A percentile compares a stretch with the other conserved stretches of the same genome.
Conservation (phyloP, 257 asterid genomes). For the Plantago ovata region DNA sequence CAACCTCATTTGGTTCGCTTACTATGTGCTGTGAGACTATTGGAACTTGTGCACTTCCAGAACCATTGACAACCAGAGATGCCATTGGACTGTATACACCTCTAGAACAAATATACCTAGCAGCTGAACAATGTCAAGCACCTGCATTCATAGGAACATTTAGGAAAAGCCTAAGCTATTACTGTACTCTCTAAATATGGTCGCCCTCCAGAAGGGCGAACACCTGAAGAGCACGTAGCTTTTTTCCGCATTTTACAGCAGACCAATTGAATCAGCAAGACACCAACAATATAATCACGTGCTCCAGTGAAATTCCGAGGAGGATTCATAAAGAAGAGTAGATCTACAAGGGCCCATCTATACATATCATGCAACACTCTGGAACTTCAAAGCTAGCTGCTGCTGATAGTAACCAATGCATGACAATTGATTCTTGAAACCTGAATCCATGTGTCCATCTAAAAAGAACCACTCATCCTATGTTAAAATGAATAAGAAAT, state of each 20-base stretch:
- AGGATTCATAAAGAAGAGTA: conserved; percentile 47
- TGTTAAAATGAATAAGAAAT: conserved; percentile 48
- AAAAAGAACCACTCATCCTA: conserved; percentile 61
- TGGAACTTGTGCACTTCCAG: conserved; percentile 31
- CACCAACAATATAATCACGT: conserved; percentile 67
- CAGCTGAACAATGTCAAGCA: conserved; percentile 33
- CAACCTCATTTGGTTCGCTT: conserved; percentile 25
- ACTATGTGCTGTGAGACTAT: conserved; percentile 19
- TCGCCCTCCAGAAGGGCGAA: conserved; percentile 63
- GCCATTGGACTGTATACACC: conserved; percentile 40
- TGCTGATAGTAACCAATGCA: conserved; percentile 36
- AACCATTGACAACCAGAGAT: conserved; percentile 39
- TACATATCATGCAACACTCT: conserved; percentile 43
- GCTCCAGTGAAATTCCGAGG: conserved; percentile 60
- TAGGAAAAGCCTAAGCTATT: conserved; percentile 51
- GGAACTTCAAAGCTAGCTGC: conserved; percentile 62
- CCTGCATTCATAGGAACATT: conserved; percentile 71
- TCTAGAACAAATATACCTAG: conserved; percentile 33
- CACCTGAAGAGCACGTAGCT: conserved; percentile 56
- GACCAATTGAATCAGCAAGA: conserved; percentile 68
- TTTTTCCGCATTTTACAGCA: conserved; percentile 53
- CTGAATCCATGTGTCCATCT: conserved; percentile 36
- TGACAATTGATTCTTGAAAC: conserved; percentile 19
- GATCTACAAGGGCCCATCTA: conserved; percentile 44
- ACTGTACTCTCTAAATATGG: conserved; percentile 37